A percentile compares a stretch with the other conserved stretches of the same genome.
phyloP scores from a whole-genome alignment of 768 basidiomycete genomes.

The Candolleomyces eurysporus region DNA sequence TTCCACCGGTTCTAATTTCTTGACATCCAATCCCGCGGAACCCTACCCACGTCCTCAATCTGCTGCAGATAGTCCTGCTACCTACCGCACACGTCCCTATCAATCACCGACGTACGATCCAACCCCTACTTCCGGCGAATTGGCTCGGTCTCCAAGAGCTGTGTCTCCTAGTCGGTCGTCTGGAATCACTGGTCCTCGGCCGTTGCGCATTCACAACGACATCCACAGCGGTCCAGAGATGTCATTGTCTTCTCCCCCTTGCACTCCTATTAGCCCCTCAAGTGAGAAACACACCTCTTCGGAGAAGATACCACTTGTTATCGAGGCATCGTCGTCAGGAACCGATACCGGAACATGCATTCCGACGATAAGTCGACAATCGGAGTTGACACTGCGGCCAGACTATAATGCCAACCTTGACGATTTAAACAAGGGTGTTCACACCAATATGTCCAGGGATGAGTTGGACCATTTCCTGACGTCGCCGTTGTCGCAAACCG shows the following conservation, averaged over 20 bases:
- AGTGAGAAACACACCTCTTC: slow-evolving; percentile 23
- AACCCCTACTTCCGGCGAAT: slow-evolving; percentile 33
- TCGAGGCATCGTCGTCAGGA: slow-evolving; percentile 24
- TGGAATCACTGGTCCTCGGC: slow-evolving; percentile 27
- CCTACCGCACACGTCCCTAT: slow-evolving; percentile 26
- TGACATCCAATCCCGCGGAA: slow-evolving; percentile 30
- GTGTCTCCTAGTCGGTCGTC: slow-evolving; percentile 34
- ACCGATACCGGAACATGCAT: slow-evolving; percentile 15
- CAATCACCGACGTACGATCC: slow-evolving; percentile 38
- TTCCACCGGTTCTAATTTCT: not conserved
- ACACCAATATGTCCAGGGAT: slow-evolving; percentile 3
- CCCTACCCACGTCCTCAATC: slow-evolving; percentile 65
- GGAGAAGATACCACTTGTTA: slow-evolving; percentile 15
- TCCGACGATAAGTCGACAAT: slow-evolving; percentile 9
- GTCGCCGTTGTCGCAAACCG: slow-evolving; percentile 36
- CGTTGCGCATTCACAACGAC: slow-evolving; percentile 29
- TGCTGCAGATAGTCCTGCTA: slow-evolving; percentile 48
- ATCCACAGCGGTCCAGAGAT: slow-evolving; percentile 41
- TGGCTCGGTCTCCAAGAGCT: slow-evolving; percentile 38
- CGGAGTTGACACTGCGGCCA: slow-evolving; percentile 22
- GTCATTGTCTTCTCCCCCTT: slow-evolving; percentile 49
- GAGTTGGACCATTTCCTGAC: slow-evolving; percentile 8
- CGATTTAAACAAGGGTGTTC: slow-evolving; percentile 14
- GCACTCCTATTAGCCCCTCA: slow-evolving; percentile 58
- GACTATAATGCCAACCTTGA: slow-evolving; percentile 19